These are phyloP conservation scores for Marchantia paleacea DNA, from an alignment of 225 moss, liverwort and hornwort species.

Conservation along the genomic window DNA sequence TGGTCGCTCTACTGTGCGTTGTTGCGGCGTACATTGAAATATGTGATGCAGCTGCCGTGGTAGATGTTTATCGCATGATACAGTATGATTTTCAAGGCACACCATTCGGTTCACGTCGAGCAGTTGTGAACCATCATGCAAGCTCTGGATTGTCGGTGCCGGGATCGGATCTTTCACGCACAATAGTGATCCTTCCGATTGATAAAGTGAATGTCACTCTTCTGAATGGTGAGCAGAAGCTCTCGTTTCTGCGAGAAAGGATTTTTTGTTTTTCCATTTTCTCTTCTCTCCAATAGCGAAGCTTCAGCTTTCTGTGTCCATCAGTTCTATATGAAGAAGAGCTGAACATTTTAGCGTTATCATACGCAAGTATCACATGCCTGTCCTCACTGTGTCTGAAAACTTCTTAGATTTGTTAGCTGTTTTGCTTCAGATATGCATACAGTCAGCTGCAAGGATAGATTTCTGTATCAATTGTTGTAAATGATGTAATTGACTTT, in stretches of 20 bases:
- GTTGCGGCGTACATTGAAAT: conserved; percentile 56
- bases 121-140: conserved; percentile 79
- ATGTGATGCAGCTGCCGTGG: conserved; percentile 75
- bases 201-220: conserved; percentile 66
- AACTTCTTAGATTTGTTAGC: neutral
- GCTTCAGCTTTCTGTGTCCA: neutral
- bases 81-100: conserved; percentile 84
- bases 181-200: conserved; percentile 82
- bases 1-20: conserved; percentile 57
- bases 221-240: conserved; percentile 53
- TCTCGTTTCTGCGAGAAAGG: too few species aligned
- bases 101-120: conserved; percentile 82
- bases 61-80: conserved; percentile 94
- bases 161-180: conserved; percentile 79
- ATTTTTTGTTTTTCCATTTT: neutral
- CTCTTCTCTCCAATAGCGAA: neutral
- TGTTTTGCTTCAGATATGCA: neutral
- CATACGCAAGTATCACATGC: too few species aligned
- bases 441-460: neutral
- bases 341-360: neutral
- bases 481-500: neutral
- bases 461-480: neutral
- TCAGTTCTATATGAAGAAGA: neutral
- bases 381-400: too few species aligned
- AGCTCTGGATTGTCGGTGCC: conserved; percentile 68